Evolutionary conservation across 169 alveolate species (phyloP), one percentile per base, ranked within the genome.

Genomic region (Babesia ovis): DNA sequence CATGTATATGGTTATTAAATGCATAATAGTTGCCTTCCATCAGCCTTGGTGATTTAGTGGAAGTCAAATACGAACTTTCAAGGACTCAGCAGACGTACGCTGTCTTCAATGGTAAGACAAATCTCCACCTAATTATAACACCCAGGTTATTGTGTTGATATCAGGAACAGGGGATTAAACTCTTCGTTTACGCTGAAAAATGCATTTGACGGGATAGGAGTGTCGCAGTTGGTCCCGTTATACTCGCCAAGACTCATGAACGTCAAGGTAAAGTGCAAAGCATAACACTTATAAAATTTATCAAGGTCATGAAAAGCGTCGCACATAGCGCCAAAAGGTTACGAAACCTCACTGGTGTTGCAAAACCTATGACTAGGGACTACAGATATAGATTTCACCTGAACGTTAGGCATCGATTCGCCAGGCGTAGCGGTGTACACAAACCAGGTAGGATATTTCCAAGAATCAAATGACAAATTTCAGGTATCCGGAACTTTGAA

Each of bases 321-420:
- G 32, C 66, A 11, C 32, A 31, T 22, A 50, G 53, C 39, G 68
- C 32, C 25, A 55, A 31, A 14, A 18, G 31, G 42, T 12, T 46
- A 5, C 22, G 25, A 11, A 50, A 68, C 55, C 32, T 45, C 71
- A 12, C 20, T 9, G 34, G 31, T 8, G 11, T 57, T 35, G 41
- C 43, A 55, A 85, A 89, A 79, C 95, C 96, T 2, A 72, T 89
- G 23, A 92, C 95, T 18, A 77, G 92, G 66, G 96, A 92, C 81
- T 92, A 92, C 70, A 31, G 95, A 41, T 92, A 92, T 83, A 89
- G 86, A 84, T 92, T 93, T 93, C 95, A 92, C 61, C 84, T 84
- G 45, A 91, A 91, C 68, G 86, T 92, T 20, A 18, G 95, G 31
- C 92, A 90, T n/a, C 68, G 89, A 43, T 91, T 81, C 57, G 69